A percentile compares a stretch with the other conserved stretches of the same genome.
phyloP scores from a whole-genome alignment of 169 alveolate species.

The Cryptosporidium canis region DNA sequence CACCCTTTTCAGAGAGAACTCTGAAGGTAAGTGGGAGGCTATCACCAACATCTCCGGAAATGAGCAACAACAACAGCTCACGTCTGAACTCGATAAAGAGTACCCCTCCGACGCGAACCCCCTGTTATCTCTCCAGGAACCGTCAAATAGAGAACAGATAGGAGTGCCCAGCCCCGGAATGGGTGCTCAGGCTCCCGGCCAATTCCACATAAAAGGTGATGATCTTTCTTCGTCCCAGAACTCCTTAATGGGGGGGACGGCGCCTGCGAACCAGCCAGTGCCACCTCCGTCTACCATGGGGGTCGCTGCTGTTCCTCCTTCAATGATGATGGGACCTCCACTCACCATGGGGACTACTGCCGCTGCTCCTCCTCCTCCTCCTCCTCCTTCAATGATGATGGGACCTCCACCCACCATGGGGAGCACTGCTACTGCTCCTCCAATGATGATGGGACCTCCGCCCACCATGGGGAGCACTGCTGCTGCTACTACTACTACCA shows the following conservation, averaged over 20 bases:
- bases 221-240: neutral
- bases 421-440: no score
- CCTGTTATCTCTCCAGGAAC: neutral
- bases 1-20: constrained; percentile 74
- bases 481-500: neutral
- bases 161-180: neutral
- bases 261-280: no score
- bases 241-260: no score
- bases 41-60: constrained; percentile 73
- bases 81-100: neutral
- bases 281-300: no score
- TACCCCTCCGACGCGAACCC: neutral
- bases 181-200: neutral
- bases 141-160: neutral
- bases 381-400: neutral
- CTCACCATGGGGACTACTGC: neutral
- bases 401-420: neutral
- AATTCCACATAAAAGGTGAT: neutral
- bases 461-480: no score
- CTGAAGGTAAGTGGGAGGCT: constrained; percentile 78
- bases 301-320: no score
- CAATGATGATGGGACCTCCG: no score
- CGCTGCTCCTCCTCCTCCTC: neutral
- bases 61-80: neutral
- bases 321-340: no score